Evolutionary conservation across 306 rosid genomes (phyloP), one percentile per base, ranked within the genome.

Genomic region (Prunus kanzakura): DNA sequence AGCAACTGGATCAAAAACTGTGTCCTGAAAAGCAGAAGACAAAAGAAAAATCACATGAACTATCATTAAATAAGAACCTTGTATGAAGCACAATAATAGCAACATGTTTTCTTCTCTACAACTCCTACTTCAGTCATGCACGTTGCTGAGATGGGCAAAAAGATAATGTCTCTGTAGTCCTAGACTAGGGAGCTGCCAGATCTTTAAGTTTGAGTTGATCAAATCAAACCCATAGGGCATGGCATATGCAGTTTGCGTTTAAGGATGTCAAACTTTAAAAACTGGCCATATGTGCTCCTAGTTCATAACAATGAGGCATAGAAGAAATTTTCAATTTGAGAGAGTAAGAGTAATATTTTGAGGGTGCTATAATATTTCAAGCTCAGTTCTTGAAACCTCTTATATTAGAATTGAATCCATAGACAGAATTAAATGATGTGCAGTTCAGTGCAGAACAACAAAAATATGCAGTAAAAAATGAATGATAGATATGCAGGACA

Each of bases 1-100:
- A 79, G 97, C 88, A 82, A 91, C 96, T 2, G 99, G 93, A 87
- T 95, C 99, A 81, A 95, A 95, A 78, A 95, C 96, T 3, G 93
- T 90, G 11, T 95, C 99, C 99, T 95, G 86, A 70, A 69, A 69
- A 41, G 11, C 29, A 6, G 25, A 65, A 41, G 41, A 20, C 16
- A 27, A 47, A 29, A 68, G 50, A 32, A 27, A 25, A 30, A 67
- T 27, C 60, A 25, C 38, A 38, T 1, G 41, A 51, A 63, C 46
- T 49, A 1, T 35, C 32, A 77, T 64, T 12, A 4, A 29, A 18
- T 38, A 38, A 38, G 43, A 56, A 27, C 27, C 29, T 22, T 13
- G 23, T 32, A 71, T 23, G 60, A 11, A 56, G 65, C 15, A n/a
- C 30, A 71, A 32, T 22, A 11, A 8, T 30, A 29, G 15, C 32